Percentiles rank a stretch among this genome's conserved stretches.
Conservation (phyloP, 345 rosid genomes). For the Hirschfeldia incana region DNA sequence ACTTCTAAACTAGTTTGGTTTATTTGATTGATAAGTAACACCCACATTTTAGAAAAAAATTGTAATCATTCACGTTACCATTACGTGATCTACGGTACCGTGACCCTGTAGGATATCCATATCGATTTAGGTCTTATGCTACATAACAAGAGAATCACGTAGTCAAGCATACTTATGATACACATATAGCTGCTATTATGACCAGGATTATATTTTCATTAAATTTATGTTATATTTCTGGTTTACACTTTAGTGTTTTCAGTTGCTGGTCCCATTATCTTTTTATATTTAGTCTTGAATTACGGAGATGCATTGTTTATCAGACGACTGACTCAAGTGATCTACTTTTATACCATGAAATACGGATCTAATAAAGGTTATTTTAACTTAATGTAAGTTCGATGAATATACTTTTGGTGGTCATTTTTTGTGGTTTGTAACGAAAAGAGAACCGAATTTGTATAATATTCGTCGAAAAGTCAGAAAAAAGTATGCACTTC, state of each 20-base stretch:
- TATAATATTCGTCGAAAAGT: not conserved
- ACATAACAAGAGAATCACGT: not conserved
- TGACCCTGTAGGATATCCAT: not conserved
- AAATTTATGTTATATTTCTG: not conserved
- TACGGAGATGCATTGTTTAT: not conserved
- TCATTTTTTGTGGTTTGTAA: not conserved
- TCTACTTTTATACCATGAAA: conserved; percentile 6
- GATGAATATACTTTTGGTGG: not conserved
- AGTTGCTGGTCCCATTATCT: not conserved
- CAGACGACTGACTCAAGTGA: not conserved
- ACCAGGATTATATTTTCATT: not conserved
- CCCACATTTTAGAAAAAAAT: conserved; percentile 1
- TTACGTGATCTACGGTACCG: conserved; percentile 23
- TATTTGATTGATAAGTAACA: conserved; percentile 16
- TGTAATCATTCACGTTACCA: conserved; percentile 8
- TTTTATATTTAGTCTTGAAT: not conserved
- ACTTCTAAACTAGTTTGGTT: not conserved
- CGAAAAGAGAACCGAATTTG: not conserved
- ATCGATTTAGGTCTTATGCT: not conserved
- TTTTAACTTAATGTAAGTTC: not conserved
- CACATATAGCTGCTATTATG: not conserved
- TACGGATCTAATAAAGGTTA: not conserved
- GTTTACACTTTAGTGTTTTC: not conserved
- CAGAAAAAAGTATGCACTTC: not conserved
- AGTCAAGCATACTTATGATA: not conserved